A percentile compares a stretch with the other conserved stretches of the same genome.
Conservation (phyloP, 129 eudicot species). For the Scalesia atractyloides region DNA sequence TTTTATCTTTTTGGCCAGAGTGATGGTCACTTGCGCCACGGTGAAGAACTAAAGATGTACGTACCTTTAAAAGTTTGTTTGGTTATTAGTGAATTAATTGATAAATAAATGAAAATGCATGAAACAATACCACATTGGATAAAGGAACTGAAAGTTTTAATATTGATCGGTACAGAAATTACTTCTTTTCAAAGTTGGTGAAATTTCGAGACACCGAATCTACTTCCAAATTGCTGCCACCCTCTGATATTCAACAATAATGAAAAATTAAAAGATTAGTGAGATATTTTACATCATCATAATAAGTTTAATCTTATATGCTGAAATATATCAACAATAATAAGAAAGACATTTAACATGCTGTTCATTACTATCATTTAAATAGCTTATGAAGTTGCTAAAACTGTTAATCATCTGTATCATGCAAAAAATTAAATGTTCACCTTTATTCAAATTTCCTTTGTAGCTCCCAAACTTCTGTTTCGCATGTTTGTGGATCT, state of each 20-base stretch:
- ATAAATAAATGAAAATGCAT: slow-evolving; percentile 3
- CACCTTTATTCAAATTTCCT: slow-evolving; percentile 33
- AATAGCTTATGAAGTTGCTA: slow-evolving; percentile 11
- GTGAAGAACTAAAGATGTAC: not conserved
- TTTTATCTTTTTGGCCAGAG: not conserved
- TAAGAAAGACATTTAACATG: not conserved
- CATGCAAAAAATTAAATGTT: not conserved
- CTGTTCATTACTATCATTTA: slow-evolving; percentile 7
- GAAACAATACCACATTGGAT: not conserved
- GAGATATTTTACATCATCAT: not conserved
- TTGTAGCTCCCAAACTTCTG: slow-evolving; percentile 40
- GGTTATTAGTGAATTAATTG: not conserved
- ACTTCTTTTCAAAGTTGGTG: slow-evolving; percentile 53
- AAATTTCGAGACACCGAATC: slow-evolving; percentile 30
- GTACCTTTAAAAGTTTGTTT: not conserved
- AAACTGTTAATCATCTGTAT: not conserved
- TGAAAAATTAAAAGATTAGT: slow-evolving; percentile 13
- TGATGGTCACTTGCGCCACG: not conserved
- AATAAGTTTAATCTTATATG: slow-evolving; percentile 3
- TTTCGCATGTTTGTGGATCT: slow-evolving; percentile 51
- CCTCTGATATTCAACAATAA: slow-evolving; percentile 30
- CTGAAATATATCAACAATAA: not conserved
- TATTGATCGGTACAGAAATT: slow-evolving; percentile 21
- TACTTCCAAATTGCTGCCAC: slow-evolving; percentile 28
- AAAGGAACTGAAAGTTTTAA: not conserved